Evolutionary conservation across 2,329 filamentous ascomycete genomes (phyloP), one percentile per base, ranked within the genome.

Genomic region (Paraconiothyrium sp.): DNA sequence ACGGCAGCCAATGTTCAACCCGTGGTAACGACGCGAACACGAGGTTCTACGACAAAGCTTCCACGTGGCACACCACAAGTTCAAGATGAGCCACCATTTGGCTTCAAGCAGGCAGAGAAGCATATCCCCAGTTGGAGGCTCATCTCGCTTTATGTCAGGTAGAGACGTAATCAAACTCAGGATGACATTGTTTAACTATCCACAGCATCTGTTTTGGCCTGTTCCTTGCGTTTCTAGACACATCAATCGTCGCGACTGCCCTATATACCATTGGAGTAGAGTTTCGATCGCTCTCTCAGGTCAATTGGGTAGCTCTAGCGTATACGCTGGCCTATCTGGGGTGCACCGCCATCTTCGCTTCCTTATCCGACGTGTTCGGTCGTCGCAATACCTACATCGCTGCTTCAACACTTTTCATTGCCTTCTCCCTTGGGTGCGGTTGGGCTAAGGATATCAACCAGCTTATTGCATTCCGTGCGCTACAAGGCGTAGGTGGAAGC

Each of bases 221-320:
- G 0, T 86, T 88, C 57, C 80, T 89, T 51, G 84, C 87, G 32
- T 82, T 88, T 67, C 72, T 88, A n/a, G 86, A 89, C 71, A 83
- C 84, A 1, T 86, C 86, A 3, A 88, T 89, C 41, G 84, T 89
- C 1, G 85, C 86, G 1, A 88, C 86, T 13, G 84, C 84, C 48
- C 73, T 89, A 10, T 84, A 84, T 67, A 79, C 79, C n/a, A 88
- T 89, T 50, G 84, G 83, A 1, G 71, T 69, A 16, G 84, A 89
- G 4, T 85, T 89, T 50, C 59, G 80, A 11, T 78, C 80, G 14
- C 66, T 70, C 47, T 59, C 55, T 24, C 55, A 50, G 32, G 63
- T 65, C 16, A 67, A 59, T 14, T 73, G 71, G 71, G 57, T 70
- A 11, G 62, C 68, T 13, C 62, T 69, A 10, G 62, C 70, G 1